These are phyloP conservation scores for Yamadazyma friedrichii DNA, from an alignment of 1,139 yeast genomes.

Conservation along the genomic window DNA sequence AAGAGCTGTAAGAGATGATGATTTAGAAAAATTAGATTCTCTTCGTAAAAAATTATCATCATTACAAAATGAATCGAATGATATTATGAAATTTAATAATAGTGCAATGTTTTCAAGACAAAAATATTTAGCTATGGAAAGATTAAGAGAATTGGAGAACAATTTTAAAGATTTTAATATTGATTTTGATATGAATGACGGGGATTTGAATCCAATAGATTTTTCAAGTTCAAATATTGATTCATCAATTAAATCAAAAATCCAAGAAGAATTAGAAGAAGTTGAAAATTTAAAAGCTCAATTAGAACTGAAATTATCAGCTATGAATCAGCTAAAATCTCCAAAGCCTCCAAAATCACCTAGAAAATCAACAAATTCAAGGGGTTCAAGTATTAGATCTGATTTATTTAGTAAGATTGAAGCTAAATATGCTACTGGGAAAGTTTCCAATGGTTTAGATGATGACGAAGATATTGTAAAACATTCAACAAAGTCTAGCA, in stretches of 20 bases:
- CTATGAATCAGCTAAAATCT: constrained; percentile 15
- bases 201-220: constrained; percentile 9
- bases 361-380: constrained; percentile 8
- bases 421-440: constrained; percentile 52
- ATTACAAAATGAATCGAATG: constrained; percentile 71
- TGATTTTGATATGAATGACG: constrained; percentile 39
- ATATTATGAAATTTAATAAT: constrained; percentile 65
- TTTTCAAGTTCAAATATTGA: constrained; percentile 23
- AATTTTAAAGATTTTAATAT: constrained; percentile 61
- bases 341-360: constrained; percentile 10
- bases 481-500: constrained; percentile 12
- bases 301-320: constrained; percentile 34
- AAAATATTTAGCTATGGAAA: constrained; percentile 62
- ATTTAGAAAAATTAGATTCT: constrained; percentile 46
- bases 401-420: constrained; percentile 36
- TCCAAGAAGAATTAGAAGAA: constrained; percentile 45
- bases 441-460: constrained; percentile 18
- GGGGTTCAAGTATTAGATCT: constrained; percentile 14
- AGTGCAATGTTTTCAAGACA: constrained; percentile 58
- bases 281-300: constrained; percentile 46
- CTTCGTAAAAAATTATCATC: constrained; percentile 57
- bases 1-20: constrained; percentile 41
- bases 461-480: constrained; percentile 19
- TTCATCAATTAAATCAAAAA: constrained; percentile 33
- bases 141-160: constrained; percentile 61